Evolutionary conservation across 2,329 filamentous ascomycete species (phyloP).

Genomic region (Gliomastix tumulicola): DNA sequence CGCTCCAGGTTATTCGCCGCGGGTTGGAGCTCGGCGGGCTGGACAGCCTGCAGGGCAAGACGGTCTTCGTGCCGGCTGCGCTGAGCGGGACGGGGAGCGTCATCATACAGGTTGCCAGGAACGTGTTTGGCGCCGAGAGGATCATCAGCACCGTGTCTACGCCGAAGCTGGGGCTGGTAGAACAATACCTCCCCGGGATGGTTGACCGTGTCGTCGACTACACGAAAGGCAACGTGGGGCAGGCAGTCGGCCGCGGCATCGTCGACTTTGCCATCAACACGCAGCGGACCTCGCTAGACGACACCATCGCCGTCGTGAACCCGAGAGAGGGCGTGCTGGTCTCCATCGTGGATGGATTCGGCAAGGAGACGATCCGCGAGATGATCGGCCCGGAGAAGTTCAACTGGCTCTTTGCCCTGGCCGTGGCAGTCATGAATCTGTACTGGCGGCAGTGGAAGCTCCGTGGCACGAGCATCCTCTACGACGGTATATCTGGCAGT

Average conservation of each 20-base stretch:
- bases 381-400: conserved; percentile 20
- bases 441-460: conserved; percentile 32
- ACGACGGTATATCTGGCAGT: conserved; percentile 38
- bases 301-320: conserved; percentile 30
- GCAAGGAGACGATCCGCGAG: conserved; percentile 15
- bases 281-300: conserved; percentile 26
- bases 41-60: conserved; percentile 38
- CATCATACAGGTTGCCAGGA: conserved; percentile 41
- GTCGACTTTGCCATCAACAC: conserved; percentile 47
- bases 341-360: conserved; percentile 31
- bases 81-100: conserved; percentile 39
- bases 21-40: conserved; percentile 26
- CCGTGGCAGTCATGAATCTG: too few species aligned
- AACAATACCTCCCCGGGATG: conserved; percentile 29
- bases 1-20: conserved; percentile 32
- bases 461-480: conserved; percentile 33
- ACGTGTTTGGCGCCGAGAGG: conserved; percentile 35
- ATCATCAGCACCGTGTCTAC: conserved; percentile 48
- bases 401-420: conserved; percentile 29
- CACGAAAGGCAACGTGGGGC: conserved; percentile 26
- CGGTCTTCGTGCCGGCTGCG: conserved; percentile 42
- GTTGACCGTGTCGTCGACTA: conserved; percentile 48
- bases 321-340: conserved; percentile 26
- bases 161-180: conserved; percentile 37
- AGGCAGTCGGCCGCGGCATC: conserved; percentile 27